phyloP scores from a whole-genome alignment of 23 red algal genomes.

The Pyropia haitanensis region DNA sequence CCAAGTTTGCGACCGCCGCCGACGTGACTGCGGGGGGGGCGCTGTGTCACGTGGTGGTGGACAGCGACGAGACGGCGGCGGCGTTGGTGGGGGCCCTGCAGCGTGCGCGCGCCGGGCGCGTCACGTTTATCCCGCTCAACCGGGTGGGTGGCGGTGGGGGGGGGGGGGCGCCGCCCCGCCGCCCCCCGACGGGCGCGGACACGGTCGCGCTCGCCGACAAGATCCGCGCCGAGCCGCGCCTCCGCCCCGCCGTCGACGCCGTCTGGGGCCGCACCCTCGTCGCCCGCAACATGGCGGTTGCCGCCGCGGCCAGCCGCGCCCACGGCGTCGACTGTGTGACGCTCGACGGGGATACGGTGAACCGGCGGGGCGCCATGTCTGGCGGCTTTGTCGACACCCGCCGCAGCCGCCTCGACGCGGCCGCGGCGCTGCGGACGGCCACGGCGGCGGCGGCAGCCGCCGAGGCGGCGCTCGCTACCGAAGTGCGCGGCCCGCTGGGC shows the following conservation, averaged over 20 bases:
- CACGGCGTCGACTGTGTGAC: constrained; percentile 88
- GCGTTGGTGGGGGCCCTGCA: constrained; percentile 59
- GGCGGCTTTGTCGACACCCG: constrained; percentile 79
- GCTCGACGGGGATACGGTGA: constrained; percentile 92
- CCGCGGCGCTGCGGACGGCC: constrained; percentile 23
- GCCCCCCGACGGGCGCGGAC: constrained; percentile 33
- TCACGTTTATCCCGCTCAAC: constrained; percentile 97
- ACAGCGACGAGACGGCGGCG: constrained; percentile 88
- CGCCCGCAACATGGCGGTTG: constrained; percentile 72
- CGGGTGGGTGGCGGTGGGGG: constrained; percentile 17
- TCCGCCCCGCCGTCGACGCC: constrained; percentile 39
- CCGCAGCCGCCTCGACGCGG: constrained; percentile 62
- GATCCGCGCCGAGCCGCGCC: constrained; percentile 40
- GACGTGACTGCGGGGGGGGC: constrained; percentile 74
- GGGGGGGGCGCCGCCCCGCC: constrained; percentile 1
- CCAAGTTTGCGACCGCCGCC: constrained; percentile 66
- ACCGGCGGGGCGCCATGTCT: constrained; percentile 81
- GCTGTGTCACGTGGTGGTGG: constrained; percentile 79
- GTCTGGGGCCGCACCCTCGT: constrained; percentile 75
- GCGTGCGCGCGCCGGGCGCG: constrained; percentile 51
- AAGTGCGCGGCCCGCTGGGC: constrained; percentile 9
- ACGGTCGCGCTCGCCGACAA: constrained; percentile 76
- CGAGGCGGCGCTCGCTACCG: constrained; percentile 8
- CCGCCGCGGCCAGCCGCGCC: constrained; percentile 31
- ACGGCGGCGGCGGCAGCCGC: constrained; percentile 12